phyloP scores from a whole-genome alignment of 2,329 filamentous ascomycete genomes.

The Akanthomyces lecanii region DNA sequence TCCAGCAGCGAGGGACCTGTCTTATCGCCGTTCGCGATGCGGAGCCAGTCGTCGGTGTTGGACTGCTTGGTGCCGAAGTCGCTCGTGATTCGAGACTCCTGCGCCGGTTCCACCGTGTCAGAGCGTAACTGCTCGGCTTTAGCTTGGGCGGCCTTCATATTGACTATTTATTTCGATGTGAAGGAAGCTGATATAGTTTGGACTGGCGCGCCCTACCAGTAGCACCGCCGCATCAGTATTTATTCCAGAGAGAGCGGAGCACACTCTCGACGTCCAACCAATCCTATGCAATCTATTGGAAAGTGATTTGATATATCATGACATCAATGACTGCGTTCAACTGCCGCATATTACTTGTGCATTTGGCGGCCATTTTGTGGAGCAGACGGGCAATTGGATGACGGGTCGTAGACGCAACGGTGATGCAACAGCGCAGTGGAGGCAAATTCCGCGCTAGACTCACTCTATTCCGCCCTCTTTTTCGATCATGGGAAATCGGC shows the following conservation, averaged over 20 bases:
- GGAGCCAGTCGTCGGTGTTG: slow-evolving; percentile 76
- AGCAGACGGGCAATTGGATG: neutral
- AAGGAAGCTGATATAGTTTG: neutral
- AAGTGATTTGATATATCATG: slow-evolving; percentile 2
- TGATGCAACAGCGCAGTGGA: neutral
- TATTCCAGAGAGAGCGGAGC: neutral
- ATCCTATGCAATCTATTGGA: neutral
- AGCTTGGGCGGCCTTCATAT: neutral
- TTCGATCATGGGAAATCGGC: neutral
- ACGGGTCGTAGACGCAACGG: slow-evolving; percentile 7
- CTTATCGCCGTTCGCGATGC: slow-evolving; percentile 55
- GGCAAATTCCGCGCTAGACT: neutral
- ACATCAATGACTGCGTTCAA: slow-evolving; percentile 9
- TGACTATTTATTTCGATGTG: neutral
- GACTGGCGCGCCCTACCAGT: neutral
- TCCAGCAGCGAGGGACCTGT: slow-evolving; percentile 67
- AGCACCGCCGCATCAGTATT: neutral
- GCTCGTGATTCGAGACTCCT: slow-evolving; percentile 62
- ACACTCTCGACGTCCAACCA: neutral
- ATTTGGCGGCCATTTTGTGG: neutral
- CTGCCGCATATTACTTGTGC: neutral
- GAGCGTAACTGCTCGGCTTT: slow-evolving; percentile 47
- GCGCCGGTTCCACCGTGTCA: slow-evolving; percentile 55
- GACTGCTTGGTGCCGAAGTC: slow-evolving; percentile 72
- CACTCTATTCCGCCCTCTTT: neutral